Evolutionary conservation across 306 rosid species (phyloP), one percentile per base, ranked within the genome.

Genomic region (Vigna nakashimae): DNA sequence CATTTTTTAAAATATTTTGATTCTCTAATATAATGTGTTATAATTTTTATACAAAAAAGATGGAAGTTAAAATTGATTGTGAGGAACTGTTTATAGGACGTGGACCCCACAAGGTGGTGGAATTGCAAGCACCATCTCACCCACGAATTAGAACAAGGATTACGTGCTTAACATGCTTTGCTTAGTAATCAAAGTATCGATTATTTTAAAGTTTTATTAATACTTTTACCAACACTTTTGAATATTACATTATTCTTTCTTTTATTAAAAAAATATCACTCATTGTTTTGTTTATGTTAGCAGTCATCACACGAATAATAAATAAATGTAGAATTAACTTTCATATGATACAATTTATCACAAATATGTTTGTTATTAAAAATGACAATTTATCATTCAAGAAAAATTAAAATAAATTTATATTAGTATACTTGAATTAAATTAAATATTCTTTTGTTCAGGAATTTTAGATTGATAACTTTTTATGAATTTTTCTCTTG

Each of bases 51-150:
- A 9, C 0, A 8, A 40, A 8, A 40, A 6, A 9, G 9, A 56
- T 56, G 10, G 5, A 56, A 56, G 3, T 53, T 22, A 59, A 1
- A 17, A 16, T 30, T 63, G 1, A 7, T 2, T 1, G 16, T 36
- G 8, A 64, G 7, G n/a, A 53, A 79, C 76, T 18, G 84, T 75
- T 84, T 51, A 38, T 65, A 26, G 78, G 79, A 81, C 63, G 79
- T 82, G 88, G 89, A 82, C 40, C 85, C 70, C 72, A 74, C 65
- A 40, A 52, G 45, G 80, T 76, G 77, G 58, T 71, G 84, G 6
- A 60, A 73, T 43, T 82, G 87, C 79, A 81, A 72, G 84, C 90
- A 77, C 81, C 58, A 28, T 13, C 10, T 60, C 58, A 8, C 17
- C 5, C 40, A 26, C 34, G 15, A 24, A 17, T 42, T 42, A n/a